Evolutionary conservation across 306 rosid genomes (phyloP), one percentile per base, ranked within the genome.

Genomic region (Vigna unguiculata): DNA sequence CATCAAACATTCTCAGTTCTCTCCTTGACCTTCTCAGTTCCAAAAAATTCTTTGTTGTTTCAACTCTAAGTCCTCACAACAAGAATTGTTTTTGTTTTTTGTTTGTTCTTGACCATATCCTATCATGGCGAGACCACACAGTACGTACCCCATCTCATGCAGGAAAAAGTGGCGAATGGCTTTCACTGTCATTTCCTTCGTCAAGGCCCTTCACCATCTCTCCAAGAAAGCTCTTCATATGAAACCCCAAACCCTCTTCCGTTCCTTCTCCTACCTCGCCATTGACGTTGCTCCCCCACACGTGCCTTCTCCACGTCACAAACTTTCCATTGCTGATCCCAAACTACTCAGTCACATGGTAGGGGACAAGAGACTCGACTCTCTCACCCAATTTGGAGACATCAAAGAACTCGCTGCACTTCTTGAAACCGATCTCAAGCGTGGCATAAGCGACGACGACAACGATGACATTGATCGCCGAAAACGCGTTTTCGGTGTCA

Each of bases 131-230:
- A 54, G 67, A 60, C 67, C 22, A 3, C 0, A n/a, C 0, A 11
- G 48, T 11, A 62, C 46, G 47, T 32, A 9, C 25, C 68, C 47
- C 68, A 9, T n/a, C 15, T n/a, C 68, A 62, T 62, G 68, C 68
- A 62, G n/a, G 43, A 62, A 9, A 9, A 62, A 46, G 25, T 61
- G 68, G 68, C 68, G 46, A 32, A n/a, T 32, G 68, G 68, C 68
- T n/a, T 34, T 61, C 2, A 61, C 10, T 0, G 46, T 46, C 4
- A 30, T 60, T 0, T 15, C 68, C 19, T 62, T 62, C 15, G 15
- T 34, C 0, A 62, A 62, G 47, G 16, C 15, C 11, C 45, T 60
- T 59, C 65, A 24, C 38, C 40, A 2, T 59, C 5, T 25, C 19
- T 59, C 65, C 65, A 59, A 60, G 21, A 59, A 59, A 59, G 20